Base-by-base conservation (phyloP, 495 filamentous ascomycete species). In the Penicillium psychrofluorescens region DNA sequence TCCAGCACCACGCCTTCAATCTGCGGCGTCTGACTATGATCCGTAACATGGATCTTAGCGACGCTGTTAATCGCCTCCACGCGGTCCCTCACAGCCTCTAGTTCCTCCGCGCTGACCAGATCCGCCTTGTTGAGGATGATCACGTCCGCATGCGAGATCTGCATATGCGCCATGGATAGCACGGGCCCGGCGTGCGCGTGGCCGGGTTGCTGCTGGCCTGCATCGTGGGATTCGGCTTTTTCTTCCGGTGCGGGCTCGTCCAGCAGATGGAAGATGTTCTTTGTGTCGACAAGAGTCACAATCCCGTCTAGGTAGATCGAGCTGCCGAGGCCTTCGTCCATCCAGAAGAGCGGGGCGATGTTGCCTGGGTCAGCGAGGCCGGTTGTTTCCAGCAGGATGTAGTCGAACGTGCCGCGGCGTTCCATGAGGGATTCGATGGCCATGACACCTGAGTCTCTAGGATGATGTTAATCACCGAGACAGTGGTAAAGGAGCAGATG, bases 371-470 rank as follows among this genome's bases (percentile, higher is more conserved):
- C 92, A 10, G 92, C 92, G 8, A 98, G 76, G 0, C 92, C 92
- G 2, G 90, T 96, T 1, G 94, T 97, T 66, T 98, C 92, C 16
- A 98, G 84, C 1, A 98, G 81, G 53, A 98, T 95, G 69, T 97
- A 97, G 74, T 98, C 94, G 57, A 98, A 97, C 31, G 82, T 79
- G 34, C 92, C 92, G 42, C 87, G 87, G 49, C 86, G 85, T 47
- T 89, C 86, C 87, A 98, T 96, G n/a, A 98, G 72, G 12, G 85
- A 86, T 67, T 98, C 92, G 45, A 98, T 90, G 45, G 92, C 94
- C 53, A 83, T 83, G 40, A 98, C 90, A 35, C 94, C 92, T 7
- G 81, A 77, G 64, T 96, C 91, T 71, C 86, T 91, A 54, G 8
- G 8, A 12, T 11, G 11, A 1, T 49, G 41, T 49, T 11, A 41